Base-by-base conservation (phyloP, 2,329 filamentous ascomycete species). In the Colletotrichum sp. region DNA sequence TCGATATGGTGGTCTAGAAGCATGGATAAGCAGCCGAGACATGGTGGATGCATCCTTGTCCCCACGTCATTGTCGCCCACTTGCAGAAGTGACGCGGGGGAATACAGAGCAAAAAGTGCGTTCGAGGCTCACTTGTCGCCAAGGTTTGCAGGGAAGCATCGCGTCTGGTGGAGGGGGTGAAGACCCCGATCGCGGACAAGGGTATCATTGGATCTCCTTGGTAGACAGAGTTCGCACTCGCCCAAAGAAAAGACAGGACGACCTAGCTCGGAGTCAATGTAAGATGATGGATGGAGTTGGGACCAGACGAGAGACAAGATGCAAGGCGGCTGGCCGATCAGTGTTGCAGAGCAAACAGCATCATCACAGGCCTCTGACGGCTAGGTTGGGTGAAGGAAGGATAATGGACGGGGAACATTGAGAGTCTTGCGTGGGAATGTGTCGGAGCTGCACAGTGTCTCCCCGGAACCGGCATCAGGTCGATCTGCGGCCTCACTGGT, bases 51-150 rank as follows among this genome's bases (percentile, higher is more conserved):
- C 26, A 57, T 34, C 65, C 63, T 60, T 65, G 73, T 57, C 32
- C 60, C 71, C 71, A 71, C 74, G 74, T 76, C 74, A 76, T 76
- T 36, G 48, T 34, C 21, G 67, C 52, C 65, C 60, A 71, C 72
- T 59, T 64, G 39, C 34, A 32, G 13, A 59, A 24, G 60, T 55
- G 60, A 55, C 24, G 57, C 59, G 66, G 34, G 48, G 52, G 12
- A 16, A 24, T 8, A n/a, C 39, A 48, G 39, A 48, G 39, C 18
- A 52, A 52, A 52, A 24, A 52, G 43, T 39, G 66, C 15, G 71
- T 57, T 63, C 67, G 59, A 71, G 67, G 67, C 55, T 72, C 39
- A 43, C 24, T 32, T 24, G 18, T 16, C 21, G 57, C 18, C 66
- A 73, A 43, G 71, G 66, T 43, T 74, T 52, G 43, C 43, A 52